Base-by-base conservation (phyloP, 2,329 filamentous ascomycete genomes). In the Atkinsonella hypoxylon region DNA sequence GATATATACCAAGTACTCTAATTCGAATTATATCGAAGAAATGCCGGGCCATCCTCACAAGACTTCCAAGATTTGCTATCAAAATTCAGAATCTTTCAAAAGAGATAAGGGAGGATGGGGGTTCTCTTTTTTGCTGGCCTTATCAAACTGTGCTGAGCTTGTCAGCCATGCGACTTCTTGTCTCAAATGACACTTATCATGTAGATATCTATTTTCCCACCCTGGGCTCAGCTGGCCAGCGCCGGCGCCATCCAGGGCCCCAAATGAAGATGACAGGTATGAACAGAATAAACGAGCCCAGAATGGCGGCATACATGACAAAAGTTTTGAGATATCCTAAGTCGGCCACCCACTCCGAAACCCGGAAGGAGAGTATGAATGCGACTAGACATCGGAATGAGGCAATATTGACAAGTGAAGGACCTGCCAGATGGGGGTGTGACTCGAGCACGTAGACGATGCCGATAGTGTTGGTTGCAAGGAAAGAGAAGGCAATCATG, bases 221-320 rank as follows among this genome's bases (percentile, higher is more conserved):
- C 7, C 12, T 40, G 8, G 77, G 64, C 0, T 26, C 26, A 12
- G 47, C 18, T 3, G 39, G 18, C 47, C 30, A 39, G 4, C 20
- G 48, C 18, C 39, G 36, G 10, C 48, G 41, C 48, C 48, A 49
- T 15, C 31, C 17, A 11, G 40, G 18, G 8, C 48, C 48, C 40
- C 41, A 49, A 6, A 49, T 2, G 15, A 45, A 49, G 8, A 49
- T 34, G 9, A 49, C 8, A 15, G 48, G 48, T 4, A 49, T 39
- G 22, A 49, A 49, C 1, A 45, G n/a, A 6, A 49, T 45, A 10
- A 49, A 49, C 7, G 11, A 13, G 0, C 26, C 32, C 12, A 49
- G 48, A 31, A 49, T 30, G 20, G 31, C 40, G 0, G 48, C 48
- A 20, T 49, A 49, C 15, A 49, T 49, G 15, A 38, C 3, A 39